Conservation (phyloP, 2,329 filamentous ascomycete genomes). For the Aspergillus novoparasiticus region DNA sequence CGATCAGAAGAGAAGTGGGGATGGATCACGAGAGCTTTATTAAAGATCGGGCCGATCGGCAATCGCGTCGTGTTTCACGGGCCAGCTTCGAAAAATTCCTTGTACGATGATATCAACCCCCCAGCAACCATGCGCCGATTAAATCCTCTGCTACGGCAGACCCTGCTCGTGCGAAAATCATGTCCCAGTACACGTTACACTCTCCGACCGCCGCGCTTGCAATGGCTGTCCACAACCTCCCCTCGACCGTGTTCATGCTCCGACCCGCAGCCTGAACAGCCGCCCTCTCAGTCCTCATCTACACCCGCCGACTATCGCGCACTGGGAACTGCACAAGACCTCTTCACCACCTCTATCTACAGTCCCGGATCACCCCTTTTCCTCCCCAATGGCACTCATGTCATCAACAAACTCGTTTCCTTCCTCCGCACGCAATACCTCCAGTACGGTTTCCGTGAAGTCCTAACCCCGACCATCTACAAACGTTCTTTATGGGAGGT, state of each 20-base stretch:
- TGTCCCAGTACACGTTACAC: neutral
- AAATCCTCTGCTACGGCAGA: conserved; percentile 13
- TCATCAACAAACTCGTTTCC: conserved; percentile 80
- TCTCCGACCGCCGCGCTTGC: conserved; percentile 9
- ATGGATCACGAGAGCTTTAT: conserved; percentile 17
- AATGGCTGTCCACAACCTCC: conserved; percentile 27
- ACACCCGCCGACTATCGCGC: conserved; percentile 53
- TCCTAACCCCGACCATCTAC: conserved; percentile 88
- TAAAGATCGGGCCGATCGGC: conserved; percentile 19
- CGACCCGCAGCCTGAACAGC: conserved; percentile 21
- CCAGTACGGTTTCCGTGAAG: conserved; percentile 82
- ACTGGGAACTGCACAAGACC: conserved; percentile 61
- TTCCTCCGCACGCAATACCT: conserved; percentile 84
- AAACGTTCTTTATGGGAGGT: conserved; percentile 85
- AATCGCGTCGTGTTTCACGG: conserved; percentile 16
- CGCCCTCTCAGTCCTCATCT: conserved; percentile 32
- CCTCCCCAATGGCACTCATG: conserved; percentile 75
- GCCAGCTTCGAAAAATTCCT: conserved; percentile 8
- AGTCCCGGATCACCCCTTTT: conserved; percentile 86
- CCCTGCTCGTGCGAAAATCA: conserved; percentile 6
- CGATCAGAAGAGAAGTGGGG: conserved; percentile 16
- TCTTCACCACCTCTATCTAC: conserved; percentile 77
- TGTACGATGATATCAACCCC: neutral
- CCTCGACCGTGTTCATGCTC: conserved; percentile 33
- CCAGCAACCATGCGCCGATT: conserved; percentile 23